These are phyloP conservation scores for Scalesia atractyloides DNA, from an alignment of 129 eudicot genomes.

Conservation along the genomic window DNA sequence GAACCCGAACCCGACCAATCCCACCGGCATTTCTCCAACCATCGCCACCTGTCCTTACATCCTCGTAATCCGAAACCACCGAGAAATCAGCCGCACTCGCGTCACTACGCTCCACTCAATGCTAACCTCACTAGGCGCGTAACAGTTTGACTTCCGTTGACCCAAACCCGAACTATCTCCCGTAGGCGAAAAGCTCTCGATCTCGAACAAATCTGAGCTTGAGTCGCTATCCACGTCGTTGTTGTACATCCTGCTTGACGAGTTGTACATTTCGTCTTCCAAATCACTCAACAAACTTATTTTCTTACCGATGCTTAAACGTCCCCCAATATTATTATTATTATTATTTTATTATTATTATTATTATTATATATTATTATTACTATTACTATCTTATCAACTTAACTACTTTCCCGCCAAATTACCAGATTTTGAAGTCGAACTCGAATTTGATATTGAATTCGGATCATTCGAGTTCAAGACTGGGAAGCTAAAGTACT, in stretches of 20 bases:
- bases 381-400: conserved; percentile 23
- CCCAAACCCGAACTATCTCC: conserved; percentile 37
- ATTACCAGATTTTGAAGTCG: conserved; percentile 31
- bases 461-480: conserved; percentile 29
- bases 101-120: conserved; percentile 90
- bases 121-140: conserved; percentile 93
- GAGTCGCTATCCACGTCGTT: conserved; percentile 72
- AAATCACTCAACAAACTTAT: conserved; percentile 46
- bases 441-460: conserved; percentile 16
- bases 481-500: conserved; percentile 47
- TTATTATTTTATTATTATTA: too few species aligned
- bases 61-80: conserved; percentile 45
- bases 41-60: conserved; percentile 13
- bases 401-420: conserved; percentile 28
- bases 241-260: conserved; percentile 36
- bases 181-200: conserved; percentile 72
- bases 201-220: conserved; percentile 88
- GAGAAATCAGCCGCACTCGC: conserved; percentile 81
- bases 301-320: conserved; percentile 40
- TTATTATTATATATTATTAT: too few species aligned
- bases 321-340: conserved; percentile 10
- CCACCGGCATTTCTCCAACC: conserved; percentile 28
- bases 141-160: conserved; percentile 48
- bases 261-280: conserved; percentile 47
- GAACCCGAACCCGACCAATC: conserved; percentile 12